Conservation (phyloP, 1,139 yeast genomes). For the Pichia cactophila region DNA sequence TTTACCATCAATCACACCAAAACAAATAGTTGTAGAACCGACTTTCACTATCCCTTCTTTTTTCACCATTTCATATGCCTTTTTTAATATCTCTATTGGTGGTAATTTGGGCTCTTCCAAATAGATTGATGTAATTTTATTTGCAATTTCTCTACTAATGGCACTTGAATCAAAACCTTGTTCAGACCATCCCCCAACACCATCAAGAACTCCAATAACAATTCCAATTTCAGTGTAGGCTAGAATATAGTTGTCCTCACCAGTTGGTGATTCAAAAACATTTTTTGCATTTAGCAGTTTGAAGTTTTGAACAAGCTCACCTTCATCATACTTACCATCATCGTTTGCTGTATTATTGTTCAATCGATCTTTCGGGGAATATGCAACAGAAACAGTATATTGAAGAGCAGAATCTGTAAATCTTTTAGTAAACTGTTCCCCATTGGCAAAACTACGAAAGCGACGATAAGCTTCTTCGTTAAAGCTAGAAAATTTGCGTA, state of each 20-base stretch:
- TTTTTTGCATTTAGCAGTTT: conserved; percentile 19
- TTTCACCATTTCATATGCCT: conserved; percentile 49
- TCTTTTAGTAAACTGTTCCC: conserved; percentile 23
- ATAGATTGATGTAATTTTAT: conserved; percentile 30
- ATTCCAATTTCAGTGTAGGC: conserved; percentile 39
- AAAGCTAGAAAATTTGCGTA: conserved; percentile 9
- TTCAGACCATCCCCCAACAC: conserved; percentile 97
- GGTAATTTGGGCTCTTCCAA: conserved; percentile 13
- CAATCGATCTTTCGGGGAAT: conserved; percentile 58
- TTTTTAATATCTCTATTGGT: conserved; percentile 42
- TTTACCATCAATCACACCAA: conserved; percentile 59
- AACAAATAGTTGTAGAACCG: conserved; percentile 94
- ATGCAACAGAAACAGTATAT: conserved; percentile 60
- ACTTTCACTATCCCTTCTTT: conserved; percentile 60
- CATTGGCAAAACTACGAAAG: conserved; percentile 23
- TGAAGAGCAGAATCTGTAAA: conserved; percentile 29
- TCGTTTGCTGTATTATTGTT: conserved; percentile 17
- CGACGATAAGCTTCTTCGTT: conserved; percentile 21
- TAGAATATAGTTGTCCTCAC: conserved; percentile 80
- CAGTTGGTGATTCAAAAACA: conserved; percentile 49
- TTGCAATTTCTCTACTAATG: conserved; percentile 62
- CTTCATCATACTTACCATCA: conserved; percentile 20
- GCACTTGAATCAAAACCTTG: conserved; percentile 87
- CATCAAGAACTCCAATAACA: conserved; percentile 90
- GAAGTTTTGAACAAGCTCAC: conserved; percentile 21